Evolutionary conservation across 169 alveolate genomes (phyloP), one percentile per base, ranked within the genome.

Genomic region (Eimeria falciformis): DNA sequence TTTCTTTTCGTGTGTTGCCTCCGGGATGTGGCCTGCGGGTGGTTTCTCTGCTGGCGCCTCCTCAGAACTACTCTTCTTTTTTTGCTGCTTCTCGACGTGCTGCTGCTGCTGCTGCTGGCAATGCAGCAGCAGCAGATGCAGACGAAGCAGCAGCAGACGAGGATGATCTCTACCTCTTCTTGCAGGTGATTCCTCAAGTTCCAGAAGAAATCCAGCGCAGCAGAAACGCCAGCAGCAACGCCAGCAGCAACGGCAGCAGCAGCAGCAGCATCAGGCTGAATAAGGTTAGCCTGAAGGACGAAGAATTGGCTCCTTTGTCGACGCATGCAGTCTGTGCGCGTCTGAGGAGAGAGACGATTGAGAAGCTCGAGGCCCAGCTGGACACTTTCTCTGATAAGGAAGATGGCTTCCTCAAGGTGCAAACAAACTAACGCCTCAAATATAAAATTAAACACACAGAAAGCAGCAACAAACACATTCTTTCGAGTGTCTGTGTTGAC

Each of bases 111-210:
- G 71, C 18, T 5, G 71, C 33, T 14, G 21, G 33, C 9, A 7
- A 14, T 14, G 71, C 33, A 58, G 71, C 71, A 58, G 33, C 27
- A 7, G 71, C 27, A n/a, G 33, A 40, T 3, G 40, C 50, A 7
- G 79, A 11, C 4, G 47, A 0, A 3, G 58, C 83, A 23, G n/a
- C 58, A 11, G 83, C 7, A 7, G 83, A 71, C 23, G 83, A 71
- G 23, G 83, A 71, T 3, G 83, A 71, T 40, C 17, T 71, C 9
- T 71, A 71, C 50, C 40, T 71, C 56, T 71, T 33, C 56, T 14
- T 71, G 83, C 83, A 56, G 25, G 83, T 71, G 25, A 71, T 71
- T 33, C 83, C 83, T 29, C 83, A 71, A 25, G 40, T 71, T 3
- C 83, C 83, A 40, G 83, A 71, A 2, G 83, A 71, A 18, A 56